A percentile compares a stretch with the other conserved stretches of the same genome.
Evolutionary conservation across 371 early-diverging fungal genomes (phyloP).

Genomic region (Phascolomyces articulosus): DNA sequence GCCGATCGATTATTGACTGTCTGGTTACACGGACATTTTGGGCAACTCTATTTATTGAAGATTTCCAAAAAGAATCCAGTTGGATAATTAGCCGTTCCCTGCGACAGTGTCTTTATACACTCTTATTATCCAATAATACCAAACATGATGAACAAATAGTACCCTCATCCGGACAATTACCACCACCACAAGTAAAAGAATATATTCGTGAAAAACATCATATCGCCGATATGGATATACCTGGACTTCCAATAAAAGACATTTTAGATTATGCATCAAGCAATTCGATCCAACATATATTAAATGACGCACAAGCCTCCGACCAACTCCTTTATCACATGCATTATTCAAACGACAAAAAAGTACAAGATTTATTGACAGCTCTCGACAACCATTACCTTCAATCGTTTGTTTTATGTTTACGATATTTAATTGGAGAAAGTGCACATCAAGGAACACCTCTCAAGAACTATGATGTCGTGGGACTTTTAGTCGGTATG

Average conservation of each 20-base stretch:
- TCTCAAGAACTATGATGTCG: slow-evolving; percentile 38
- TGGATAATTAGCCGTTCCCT: slow-evolving; percentile 51
- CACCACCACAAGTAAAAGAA: slow-evolving; percentile 19
- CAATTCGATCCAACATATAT: neutral
- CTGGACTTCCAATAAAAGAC: slow-evolving; percentile 7
- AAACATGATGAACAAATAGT: neutral
- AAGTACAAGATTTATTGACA: neutral
- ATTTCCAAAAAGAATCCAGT: slow-evolving; percentile 46
- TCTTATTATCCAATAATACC: slow-evolving; percentile 9
- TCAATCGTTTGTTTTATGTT: slow-evolving; percentile 30
- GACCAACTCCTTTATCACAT: neutral
- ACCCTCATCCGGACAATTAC: neutral
- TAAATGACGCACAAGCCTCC: neutral
- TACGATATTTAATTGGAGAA: slow-evolving; percentile 35
- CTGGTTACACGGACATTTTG: slow-evolving; percentile 49
- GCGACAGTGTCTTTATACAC: slow-evolving; percentile 49
- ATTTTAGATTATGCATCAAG: no score
- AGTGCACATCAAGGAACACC: slow-evolving; percentile 13
- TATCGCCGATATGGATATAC: slow-evolving; percentile 14
- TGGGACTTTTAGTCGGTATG: slow-evolving; percentile 32
- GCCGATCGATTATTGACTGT: slow-evolving; percentile 52
- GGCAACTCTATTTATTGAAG: slow-evolving; percentile 59
- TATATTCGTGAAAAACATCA: slow-evolving; percentile 43
- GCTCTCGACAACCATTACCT: neutral
- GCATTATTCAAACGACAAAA: neutral